Percentiles rank a stretch among this genome's conserved stretches.
Evolutionary conservation across 2,329 filamentous ascomycete genomes (phyloP).

Genomic region (Trichophyton benhamiae): DNA sequence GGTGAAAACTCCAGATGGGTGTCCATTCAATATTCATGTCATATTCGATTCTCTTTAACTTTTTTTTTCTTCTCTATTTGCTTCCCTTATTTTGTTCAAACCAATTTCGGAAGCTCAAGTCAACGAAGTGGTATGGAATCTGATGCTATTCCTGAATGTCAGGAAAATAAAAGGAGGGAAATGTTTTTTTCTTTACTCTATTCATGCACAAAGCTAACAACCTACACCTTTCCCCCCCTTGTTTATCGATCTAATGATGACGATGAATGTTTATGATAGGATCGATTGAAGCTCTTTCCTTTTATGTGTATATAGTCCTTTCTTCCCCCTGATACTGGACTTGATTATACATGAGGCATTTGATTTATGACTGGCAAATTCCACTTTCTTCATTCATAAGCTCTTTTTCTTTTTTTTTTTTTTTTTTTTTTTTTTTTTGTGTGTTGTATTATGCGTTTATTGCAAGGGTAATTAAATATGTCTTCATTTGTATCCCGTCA

Average conservation of each 20-base stretch:
- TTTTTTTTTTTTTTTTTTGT: neutral
- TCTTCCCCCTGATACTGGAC: neutral
- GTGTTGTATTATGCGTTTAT: too few species aligned
- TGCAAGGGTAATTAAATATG: neutral
- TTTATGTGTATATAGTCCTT: neutral
- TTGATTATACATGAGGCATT: conserved; percentile 1
- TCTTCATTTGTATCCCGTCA: neutral
- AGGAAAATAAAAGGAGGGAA: neutral
- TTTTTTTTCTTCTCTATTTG: neutral
- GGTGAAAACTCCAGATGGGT: neutral
- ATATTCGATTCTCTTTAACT: neutral
- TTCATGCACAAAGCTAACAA: neutral
- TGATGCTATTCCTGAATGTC: neutral
- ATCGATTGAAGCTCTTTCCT: neutral
- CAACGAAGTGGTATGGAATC: neutral
- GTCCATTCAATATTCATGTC: neutral
- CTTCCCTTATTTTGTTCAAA: neutral
- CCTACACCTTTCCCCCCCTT: neutral
- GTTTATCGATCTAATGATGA: conserved; percentile 1
- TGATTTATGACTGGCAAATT: neutral
- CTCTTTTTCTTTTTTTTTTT: neutral
- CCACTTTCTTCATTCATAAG: neutral
- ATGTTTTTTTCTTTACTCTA: neutral
- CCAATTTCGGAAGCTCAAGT: neutral
- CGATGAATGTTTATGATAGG: conserved; percentile 4